These are phyloP conservation scores for Citropsis articulata DNA, from an alignment of 345 rosid genomes.

Conservation along the genomic window DNA sequence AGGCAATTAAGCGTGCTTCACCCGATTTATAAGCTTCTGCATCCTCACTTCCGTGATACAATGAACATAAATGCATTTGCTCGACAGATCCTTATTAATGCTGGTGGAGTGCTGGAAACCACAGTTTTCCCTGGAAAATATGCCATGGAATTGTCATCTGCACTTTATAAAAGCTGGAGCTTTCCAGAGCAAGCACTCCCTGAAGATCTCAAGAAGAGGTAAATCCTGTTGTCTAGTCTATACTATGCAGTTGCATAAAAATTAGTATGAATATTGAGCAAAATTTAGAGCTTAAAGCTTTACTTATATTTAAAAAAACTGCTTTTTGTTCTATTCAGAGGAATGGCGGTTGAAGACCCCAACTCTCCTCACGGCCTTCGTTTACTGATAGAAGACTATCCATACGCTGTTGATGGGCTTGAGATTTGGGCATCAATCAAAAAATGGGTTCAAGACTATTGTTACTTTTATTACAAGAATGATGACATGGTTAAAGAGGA, in stretches of 20 bases:
- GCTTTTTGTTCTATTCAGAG: constrained; percentile 36
- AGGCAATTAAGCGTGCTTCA: constrained; percentile 77
- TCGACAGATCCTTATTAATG: constrained; percentile 56
- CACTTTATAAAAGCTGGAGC: constrained; percentile 49
- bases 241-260: not conserved
- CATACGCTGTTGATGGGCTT: constrained; percentile 74
- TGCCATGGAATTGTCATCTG: constrained; percentile 66
- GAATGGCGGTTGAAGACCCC: constrained; percentile 63
- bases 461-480: constrained; percentile 45
- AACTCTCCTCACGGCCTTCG: constrained; percentile 55
- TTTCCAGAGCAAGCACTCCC: constrained; percentile 73
- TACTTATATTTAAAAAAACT: not conserved
- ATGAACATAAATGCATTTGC: constrained; percentile 72
- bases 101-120: constrained; percentile 54
- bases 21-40: constrained; percentile 70
- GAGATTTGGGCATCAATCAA: constrained; percentile 71
- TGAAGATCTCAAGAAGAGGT: constrained; percentile 73
- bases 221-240: constrained; percentile 1
- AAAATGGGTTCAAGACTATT: constrained; percentile 63
- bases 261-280: not conserved
- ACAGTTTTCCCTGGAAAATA: constrained; percentile 62
- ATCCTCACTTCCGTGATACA: constrained; percentile 83
- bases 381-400: constrained; percentile 61
- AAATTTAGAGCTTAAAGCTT: not conserved
- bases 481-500: constrained; percentile 47